Evolutionary conservation across 345 rosid genomes (phyloP), one percentile per base, ranked within the genome.

Genomic region (Brassica juncea): DNA sequence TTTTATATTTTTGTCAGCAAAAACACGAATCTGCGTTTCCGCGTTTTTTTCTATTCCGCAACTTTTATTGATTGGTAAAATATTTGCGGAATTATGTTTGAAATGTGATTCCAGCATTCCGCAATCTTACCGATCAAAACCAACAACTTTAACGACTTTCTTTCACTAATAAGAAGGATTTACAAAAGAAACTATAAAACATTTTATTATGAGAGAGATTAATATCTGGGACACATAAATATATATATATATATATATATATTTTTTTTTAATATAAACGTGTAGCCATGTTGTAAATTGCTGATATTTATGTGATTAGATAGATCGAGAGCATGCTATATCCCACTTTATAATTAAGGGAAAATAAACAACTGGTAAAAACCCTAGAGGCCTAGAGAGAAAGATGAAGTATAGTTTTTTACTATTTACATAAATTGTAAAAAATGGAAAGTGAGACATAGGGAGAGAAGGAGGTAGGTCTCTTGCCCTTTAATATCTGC

Each of bases 361-460:
- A 19, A 47, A 70, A 32, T 6, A 72, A 39, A 25, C 11, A 39
- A 28, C 7, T 58, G 12, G 47, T 66, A 35, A 10, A 27, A 16
- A 42, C 37, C 37, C 62, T 65, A 27, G 12, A 57, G 16, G 54
- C 61, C 77, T 66, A 15, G 9, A 72, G 30, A 30, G 47, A 71
- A 27, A 64, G 35, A 0, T 71, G 37, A 4, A 68, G 52, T 68
- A 58, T 6, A 61, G 6, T 62, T 15, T 44, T 49, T 49, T 49
- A n/a, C 57, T 49, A 52, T 58, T 58, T 58, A 66, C 44, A 73
- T 23, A 23, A 23, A 23, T 23, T 23, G 25, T 23, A 23, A 23
- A 23, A 23, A 23, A 71, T 3, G 30, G 34, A 79, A 79, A 67
- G 23, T 73, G 74, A 68, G 79, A 63, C 83, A 80, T 64, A 74